These are phyloP conservation scores for Podospora appendiculata DNA, from an alignment of 495 filamentous ascomycete genomes.

Conservation along the genomic window DNA sequence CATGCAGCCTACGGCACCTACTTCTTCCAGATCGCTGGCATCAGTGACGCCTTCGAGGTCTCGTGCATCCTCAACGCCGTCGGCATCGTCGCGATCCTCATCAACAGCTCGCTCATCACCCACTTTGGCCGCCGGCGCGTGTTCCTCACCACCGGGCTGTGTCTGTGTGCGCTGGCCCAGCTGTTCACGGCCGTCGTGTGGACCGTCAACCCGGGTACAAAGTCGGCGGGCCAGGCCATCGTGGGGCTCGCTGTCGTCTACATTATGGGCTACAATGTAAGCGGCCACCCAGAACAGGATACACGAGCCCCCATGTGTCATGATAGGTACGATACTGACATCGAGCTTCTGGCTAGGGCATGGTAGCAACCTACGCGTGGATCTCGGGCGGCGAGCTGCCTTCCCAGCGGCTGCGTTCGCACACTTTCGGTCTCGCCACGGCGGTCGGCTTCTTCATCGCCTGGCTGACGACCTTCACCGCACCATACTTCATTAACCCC, in stretches of 20 bases:
- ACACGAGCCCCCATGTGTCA: background rate
- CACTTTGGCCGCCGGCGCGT: constrained; percentile 43
- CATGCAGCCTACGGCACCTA: constrained; percentile 48
- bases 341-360: constrained; percentile 4
- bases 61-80: constrained; percentile 44
- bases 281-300: background rate
- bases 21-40: constrained; percentile 54
- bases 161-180: constrained; percentile 42
- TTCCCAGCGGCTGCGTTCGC: constrained; percentile 40
- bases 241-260: constrained; percentile 46
- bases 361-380: constrained; percentile 50
- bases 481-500: constrained; percentile 57
- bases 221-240: constrained; percentile 40
- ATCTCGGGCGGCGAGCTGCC: constrained; percentile 51
- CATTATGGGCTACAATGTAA: constrained; percentile 45
- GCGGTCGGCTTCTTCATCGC: constrained; percentile 44
- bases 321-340: background rate
- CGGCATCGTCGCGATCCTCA: constrained; percentile 42
- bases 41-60: constrained; percentile 49
- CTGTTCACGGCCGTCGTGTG: constrained; percentile 45
- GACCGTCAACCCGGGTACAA: constrained; percentile 36
- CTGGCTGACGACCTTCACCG: constrained; percentile 52
- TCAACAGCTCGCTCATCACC: constrained; percentile 44
- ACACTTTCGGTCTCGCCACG: constrained; percentile 47
- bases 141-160: constrained; percentile 40